A percentile compares a stretch with the other conserved stretches of the same genome.
phyloP scores from a whole-genome alignment of 345 rosid genomes.

The Boechera stricta region DNA sequence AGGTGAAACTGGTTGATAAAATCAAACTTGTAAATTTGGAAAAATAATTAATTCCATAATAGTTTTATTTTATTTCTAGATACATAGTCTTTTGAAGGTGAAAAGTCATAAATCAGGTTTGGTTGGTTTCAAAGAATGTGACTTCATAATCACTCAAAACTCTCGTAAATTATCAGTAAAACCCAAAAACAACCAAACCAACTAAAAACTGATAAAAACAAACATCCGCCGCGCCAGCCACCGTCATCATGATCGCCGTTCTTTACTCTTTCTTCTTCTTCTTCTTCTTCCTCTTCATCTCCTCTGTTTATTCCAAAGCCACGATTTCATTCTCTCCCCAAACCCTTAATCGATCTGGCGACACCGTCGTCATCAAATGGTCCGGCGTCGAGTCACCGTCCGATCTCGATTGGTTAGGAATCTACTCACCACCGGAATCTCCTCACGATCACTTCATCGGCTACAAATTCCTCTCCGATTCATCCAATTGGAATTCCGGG shows the following conservation, averaged over 20 bases:
- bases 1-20: neutral
- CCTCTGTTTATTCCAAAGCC: conserved; percentile 43
- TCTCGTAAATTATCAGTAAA: conserved; percentile 1
- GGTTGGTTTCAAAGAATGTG: conserved; percentile 41
- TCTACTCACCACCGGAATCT: conserved; percentile 88
- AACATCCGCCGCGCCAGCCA: neutral
- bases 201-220: neutral
- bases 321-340: conserved; percentile 58
- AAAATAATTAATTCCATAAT: neutral
- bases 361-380: conserved; percentile 66
- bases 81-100: conserved; percentile 13
- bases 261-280: conserved; percentile 40
- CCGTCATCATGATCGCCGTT: conserved; percentile 46
- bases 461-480: conserved; percentile 71
- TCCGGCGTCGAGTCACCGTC: conserved; percentile 75
- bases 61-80: neutral
- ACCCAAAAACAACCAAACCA: neutral
- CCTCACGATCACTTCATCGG: conserved; percentile 71
- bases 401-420: conserved; percentile 82
- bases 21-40: neutral
- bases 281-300: conserved; percentile 32
- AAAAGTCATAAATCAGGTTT: conserved; percentile 32
- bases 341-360: conserved; percentile 64
- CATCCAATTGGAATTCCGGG: conserved; percentile 67
- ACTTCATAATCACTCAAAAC: conserved; percentile 35